Evolutionary conservation across 2,329 filamentous ascomycete species (phyloP).

Genomic region (Ambrosiella xylebori): DNA sequence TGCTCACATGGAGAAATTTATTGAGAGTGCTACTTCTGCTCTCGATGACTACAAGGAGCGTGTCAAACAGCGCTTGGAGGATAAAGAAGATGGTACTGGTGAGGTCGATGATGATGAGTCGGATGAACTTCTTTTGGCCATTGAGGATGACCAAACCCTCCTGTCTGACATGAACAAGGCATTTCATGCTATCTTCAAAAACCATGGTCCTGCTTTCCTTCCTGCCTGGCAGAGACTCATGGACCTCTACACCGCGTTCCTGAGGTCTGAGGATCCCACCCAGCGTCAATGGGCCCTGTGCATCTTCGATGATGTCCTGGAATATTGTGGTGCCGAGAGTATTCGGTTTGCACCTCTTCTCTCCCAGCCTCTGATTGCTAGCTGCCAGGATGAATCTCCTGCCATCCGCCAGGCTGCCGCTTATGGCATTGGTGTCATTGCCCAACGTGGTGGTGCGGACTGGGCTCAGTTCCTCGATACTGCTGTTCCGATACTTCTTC

Average conservation of each 20-base stretch:
- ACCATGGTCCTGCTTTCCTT: conserved; percentile 72
- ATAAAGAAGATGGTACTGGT: conserved; percentile 52
- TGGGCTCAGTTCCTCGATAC: conserved; percentile 80
- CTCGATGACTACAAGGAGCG: conserved; percentile 86
- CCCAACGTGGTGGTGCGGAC: conserved; percentile 70
- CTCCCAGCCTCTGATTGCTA: conserved; percentile 67
- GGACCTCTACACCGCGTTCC: conserved; percentile 70
- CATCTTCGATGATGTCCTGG: conserved; percentile 94
- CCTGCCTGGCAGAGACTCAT: conserved; percentile 76
- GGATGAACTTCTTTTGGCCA: conserved; percentile 73
- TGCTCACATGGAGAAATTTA: conserved; percentile 72
- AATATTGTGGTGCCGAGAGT: conserved; percentile 84
- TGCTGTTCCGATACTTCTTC: conserved; percentile 66
- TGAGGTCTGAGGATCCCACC: conserved; percentile 65
- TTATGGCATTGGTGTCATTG: conserved; percentile 89
- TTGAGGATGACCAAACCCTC: conserved; percentile 92
- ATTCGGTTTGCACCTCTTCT: conserved; percentile 78
- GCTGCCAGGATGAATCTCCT: conserved; percentile 69
- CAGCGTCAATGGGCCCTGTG: conserved; percentile 98
- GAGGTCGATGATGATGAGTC: conserved; percentile 84
- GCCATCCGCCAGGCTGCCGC: conserved; percentile 91
- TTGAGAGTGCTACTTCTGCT: conserved; percentile 67
- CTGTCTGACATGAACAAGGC: conserved; percentile 99
- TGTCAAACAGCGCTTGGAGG: conserved; percentile 67
- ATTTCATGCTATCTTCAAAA: conserved; percentile 97